Conservation (phyloP, 306 rosid genomes). For the Cucumis cinereus region DNA sequence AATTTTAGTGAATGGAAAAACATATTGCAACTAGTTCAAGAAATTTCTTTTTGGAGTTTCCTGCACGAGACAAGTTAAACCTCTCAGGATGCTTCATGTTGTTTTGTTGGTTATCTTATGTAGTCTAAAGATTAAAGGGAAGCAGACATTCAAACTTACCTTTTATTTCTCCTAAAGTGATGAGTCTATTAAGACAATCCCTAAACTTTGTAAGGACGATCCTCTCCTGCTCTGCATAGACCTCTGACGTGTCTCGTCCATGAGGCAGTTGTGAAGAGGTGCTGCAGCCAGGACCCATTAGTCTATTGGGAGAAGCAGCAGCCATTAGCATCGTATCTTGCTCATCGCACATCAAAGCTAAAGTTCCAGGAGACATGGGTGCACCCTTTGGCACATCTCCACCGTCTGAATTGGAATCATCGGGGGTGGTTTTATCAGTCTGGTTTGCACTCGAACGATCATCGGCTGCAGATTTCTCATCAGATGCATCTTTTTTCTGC, state of each 20-base stretch:
- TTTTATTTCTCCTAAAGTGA: conserved; percentile 88
- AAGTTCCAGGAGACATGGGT: conserved; percentile 96
- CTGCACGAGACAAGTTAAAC: neutral
- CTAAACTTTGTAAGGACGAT: conserved; percentile 65
- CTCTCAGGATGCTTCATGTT: neutral
- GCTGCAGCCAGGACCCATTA: conserved; percentile 40
- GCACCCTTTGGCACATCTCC: conserved; percentile 52
- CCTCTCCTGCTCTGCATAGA: conserved; percentile 79
- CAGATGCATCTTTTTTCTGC: conserved; percentile 41
- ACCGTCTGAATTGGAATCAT: conserved; percentile 63
- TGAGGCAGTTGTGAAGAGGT: conserved; percentile 50
- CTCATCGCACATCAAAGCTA: conserved; percentile 98
- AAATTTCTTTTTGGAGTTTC: neutral
- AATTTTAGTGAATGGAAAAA: no score
- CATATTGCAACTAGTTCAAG: no score
- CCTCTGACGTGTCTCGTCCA: conserved; percentile 73
- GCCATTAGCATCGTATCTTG: conserved; percentile 83
- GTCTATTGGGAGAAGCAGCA: conserved; percentile 51
- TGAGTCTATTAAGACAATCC: conserved; percentile 76
- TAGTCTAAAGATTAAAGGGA: neutral
- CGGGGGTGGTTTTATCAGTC: conserved; percentile 46
- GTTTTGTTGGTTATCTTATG: neutral
- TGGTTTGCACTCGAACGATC: conserved; percentile 75
- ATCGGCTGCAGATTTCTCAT: conserved; percentile 49
- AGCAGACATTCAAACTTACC: conserved; percentile 45